phyloP scores from a whole-genome alignment of 169 alveolate species.

The Eimeria mitis region DNA sequence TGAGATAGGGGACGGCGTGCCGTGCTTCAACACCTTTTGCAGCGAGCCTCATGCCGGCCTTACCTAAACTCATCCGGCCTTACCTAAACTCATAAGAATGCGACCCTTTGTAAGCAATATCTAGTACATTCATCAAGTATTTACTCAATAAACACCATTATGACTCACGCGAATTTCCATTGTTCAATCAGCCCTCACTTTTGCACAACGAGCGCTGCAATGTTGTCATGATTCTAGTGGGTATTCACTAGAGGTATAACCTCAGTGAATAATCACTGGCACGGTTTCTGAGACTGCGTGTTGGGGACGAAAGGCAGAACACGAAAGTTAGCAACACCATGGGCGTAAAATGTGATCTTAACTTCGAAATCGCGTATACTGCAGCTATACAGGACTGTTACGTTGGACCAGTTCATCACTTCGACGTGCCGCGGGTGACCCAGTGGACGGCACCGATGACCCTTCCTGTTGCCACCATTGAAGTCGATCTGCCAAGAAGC shows the following conservation, averaged over 20 bases:
- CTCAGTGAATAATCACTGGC: neutral
- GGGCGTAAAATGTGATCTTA: neutral
- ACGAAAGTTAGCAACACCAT: neutral
- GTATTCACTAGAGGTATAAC: neutral
- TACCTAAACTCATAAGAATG: no score
- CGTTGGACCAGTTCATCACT: neutral
- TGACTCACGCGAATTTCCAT: no score
- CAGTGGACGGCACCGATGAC: neutral
- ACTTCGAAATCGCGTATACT: neutral
- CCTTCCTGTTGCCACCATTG: neutral
- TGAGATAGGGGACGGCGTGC: no score
- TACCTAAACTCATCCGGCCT: no score
- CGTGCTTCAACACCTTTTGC: no score
- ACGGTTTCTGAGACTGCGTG: neutral
- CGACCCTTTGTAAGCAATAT: no score
- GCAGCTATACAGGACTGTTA: neutral
- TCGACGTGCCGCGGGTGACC: neutral
- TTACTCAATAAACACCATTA: no score
- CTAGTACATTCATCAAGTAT: no score
- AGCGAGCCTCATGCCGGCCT: no score
- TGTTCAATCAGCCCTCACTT: no score
- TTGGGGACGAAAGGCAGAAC: neutral
- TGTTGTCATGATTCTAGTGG: no score
- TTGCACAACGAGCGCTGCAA: no score
- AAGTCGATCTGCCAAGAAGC: neutral